Base-by-base conservation (phyloP, 495 filamentous ascomycete genomes). In the Sporormia fimetaria region DNA sequence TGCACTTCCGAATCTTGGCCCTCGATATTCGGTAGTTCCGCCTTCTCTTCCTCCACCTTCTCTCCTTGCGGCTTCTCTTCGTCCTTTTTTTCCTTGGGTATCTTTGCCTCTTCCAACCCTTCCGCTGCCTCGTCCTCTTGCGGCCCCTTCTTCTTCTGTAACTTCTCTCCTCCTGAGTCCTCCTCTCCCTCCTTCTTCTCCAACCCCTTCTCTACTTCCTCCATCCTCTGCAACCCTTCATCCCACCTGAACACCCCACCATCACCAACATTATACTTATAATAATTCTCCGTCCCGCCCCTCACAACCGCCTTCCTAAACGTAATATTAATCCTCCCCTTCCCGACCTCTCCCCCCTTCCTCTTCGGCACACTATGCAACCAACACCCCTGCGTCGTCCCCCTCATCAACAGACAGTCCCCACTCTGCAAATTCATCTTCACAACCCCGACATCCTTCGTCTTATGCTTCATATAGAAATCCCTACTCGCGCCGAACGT, bases 341-440 rank as follows among this genome's bases (percentile, higher is more conserved):
- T 63, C 21, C 70, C 66, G 8, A 63, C 61, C 40, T 68, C 69
- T 31, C 61, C 65, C 22, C 73, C 74, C 27, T 72, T 70, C 17
- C 78, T 63, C 63, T 86, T 86, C 0, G 80, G 82, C n/a, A 85
- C 71, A 37, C 71, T 75, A 56, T 85, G 80, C 30, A 81, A 57
- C 80, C 81, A 85, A 52, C 74, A 70, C 20, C 68, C 51, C 54
- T 87, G 81, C 16, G 81, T 85, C 33, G 53, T 55, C 0, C 78
- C 78, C 10, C 66, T 68, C 79, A 84, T 86, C 6, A 86, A 55
- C 9, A 83, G 55, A 76, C 85, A 80, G 51, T 84, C 80, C 0
- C 81, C 80, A 34, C 68, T 70, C 2, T 49, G 66, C 15, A 85
- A 65, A 14, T 66, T 58, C 15, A 85, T 54, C 48, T 79, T 83